Percentiles rank a stretch among this genome's conserved stretches.
Evolutionary conservation across 306 rosid genomes (phyloP).

Genomic region (Fragaria vesca): DNA sequence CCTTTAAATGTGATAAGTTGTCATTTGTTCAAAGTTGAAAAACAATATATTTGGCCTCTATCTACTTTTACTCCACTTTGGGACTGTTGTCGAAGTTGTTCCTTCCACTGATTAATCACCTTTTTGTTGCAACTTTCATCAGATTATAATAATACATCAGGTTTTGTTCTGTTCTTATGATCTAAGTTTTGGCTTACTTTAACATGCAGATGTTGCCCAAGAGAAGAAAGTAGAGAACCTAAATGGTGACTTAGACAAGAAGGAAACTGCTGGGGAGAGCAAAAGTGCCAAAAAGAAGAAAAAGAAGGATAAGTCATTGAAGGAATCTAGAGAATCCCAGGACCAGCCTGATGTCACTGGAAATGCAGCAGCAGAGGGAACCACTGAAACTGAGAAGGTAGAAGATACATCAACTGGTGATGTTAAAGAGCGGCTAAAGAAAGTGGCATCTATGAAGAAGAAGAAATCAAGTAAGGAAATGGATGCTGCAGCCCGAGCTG

Average conservation of each 20-base stretch:
- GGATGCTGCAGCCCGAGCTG: constrained; percentile 77
- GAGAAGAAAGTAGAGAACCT: constrained; percentile 40
- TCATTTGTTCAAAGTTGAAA: background rate
- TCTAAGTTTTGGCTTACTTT: background rate
- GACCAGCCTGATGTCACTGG: constrained; percentile 39
- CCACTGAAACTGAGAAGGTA: constrained; percentile 41
- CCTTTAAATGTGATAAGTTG: background rate
- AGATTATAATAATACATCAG: background rate
- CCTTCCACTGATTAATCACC: background rate
- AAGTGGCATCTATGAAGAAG: constrained; percentile 65
- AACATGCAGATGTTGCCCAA: constrained; percentile 25
- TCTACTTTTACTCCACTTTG: background rate
- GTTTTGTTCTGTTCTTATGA: background rate
- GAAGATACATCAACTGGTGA: constrained; percentile 51
- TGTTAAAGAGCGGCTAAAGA: constrained; percentile 78
- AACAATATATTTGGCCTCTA: background rate
- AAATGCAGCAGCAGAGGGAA: constrained; percentile 35
- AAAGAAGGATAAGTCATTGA: constrained; percentile 66
- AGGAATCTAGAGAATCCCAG: constrained; percentile 60
- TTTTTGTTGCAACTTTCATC: constrained; percentile 2
- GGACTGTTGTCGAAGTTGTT: constrained; percentile 11
- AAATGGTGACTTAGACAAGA: constrained; percentile 48
- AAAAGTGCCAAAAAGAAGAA: constrained; percentile 68
- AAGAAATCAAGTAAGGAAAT: constrained; percentile 72
- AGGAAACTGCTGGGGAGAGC: constrained; percentile 55